Evolutionary conservation across 495 filamentous ascomycete genomes (phyloP).

Genomic region (Tuber brumale): DNA sequence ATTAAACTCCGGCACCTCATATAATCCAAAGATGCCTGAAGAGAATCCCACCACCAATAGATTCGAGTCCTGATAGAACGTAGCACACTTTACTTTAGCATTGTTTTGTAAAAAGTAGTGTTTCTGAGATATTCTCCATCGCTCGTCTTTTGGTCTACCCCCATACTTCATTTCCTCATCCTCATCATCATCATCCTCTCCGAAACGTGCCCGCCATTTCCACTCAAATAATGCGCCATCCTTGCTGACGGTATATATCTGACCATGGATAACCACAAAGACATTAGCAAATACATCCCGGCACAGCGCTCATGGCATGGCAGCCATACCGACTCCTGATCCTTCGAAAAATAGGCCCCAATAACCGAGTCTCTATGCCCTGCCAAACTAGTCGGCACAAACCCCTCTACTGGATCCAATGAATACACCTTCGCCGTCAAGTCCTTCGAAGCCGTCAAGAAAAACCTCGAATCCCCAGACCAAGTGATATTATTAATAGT

Average conservation of each 20-base stretch:
- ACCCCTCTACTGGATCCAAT: constrained; percentile 74
- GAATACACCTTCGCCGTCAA: constrained; percentile 93
- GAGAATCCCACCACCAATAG: constrained; percentile 90
- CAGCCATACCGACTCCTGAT: constrained; percentile 59
- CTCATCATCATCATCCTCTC: constrained; percentile 48
- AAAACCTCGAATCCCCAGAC: constrained; percentile 92
- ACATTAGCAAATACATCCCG: not conserved
- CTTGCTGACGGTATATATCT: constrained; percentile 54
- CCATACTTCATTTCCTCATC: constrained; percentile 57
- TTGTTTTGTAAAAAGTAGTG: constrained; percentile 90
- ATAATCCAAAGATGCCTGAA: constrained; percentile 83
- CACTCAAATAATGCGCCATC: constrained; percentile 55
- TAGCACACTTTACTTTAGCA: constrained; percentile 77
- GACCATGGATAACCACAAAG: not conserved
- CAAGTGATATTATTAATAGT: constrained; percentile 76
- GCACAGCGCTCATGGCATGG: not conserved
- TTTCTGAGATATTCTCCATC: constrained; percentile 79
- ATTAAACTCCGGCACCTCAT: constrained; percentile 96
- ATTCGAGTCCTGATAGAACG: constrained; percentile 79
- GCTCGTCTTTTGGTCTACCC: constrained; percentile 50
- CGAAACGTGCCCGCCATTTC: constrained; percentile 54
- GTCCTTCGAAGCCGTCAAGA: constrained; percentile 84
- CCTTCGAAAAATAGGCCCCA: constrained; percentile 83
- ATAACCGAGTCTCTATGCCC: constrained; percentile 83
- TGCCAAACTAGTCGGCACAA: constrained; percentile 77